Conservation (phyloP, 2,329 filamentous ascomycete genomes). For the Ceratocystis huliohia region DNA sequence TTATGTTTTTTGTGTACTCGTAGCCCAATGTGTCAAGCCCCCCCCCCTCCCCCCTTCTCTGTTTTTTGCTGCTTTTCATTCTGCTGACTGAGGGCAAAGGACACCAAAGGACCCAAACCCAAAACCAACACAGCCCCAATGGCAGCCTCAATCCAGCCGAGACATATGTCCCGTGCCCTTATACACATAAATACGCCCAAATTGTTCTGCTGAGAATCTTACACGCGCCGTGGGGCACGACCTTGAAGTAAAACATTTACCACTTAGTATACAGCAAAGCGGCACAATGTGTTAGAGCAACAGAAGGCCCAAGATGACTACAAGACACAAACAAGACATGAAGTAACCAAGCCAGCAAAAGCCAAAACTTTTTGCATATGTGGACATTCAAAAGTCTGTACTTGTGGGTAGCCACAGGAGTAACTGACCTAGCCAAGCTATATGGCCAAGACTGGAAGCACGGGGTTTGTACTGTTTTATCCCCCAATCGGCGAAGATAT, state of each 20-base stretch:
- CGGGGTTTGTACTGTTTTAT: neutral
- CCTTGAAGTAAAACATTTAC: neutral
- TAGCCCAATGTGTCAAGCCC: neutral
- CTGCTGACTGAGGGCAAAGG: neutral
- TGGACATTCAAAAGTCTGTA: neutral
- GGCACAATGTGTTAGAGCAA: neutral
- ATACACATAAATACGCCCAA: neutral
- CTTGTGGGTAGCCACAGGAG: neutral
- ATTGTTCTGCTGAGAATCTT: neutral
- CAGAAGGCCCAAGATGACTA: neutral
- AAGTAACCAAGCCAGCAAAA: neutral
- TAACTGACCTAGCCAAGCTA: neutral
- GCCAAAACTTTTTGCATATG: neutral
- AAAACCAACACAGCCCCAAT: slow-evolving; percentile 6
- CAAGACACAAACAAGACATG: slow-evolving; percentile 2
- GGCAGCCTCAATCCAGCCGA: neutral
- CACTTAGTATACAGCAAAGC: neutral
- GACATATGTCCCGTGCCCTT: slow-evolving; percentile 3
- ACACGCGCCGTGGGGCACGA: neutral
- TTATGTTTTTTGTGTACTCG: neutral
- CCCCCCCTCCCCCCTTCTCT: too few relatives aligned
- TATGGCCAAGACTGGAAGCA: neutral
- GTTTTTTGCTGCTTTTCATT: neutral
- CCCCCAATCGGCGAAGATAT: neutral
- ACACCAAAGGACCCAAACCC: neutral